A percentile compares a stretch with the other conserved stretches of the same genome.
Evolutionary conservation across 305 asterid species (phyloP).

Genomic region (Stenogyne calaminthoides): DNA sequence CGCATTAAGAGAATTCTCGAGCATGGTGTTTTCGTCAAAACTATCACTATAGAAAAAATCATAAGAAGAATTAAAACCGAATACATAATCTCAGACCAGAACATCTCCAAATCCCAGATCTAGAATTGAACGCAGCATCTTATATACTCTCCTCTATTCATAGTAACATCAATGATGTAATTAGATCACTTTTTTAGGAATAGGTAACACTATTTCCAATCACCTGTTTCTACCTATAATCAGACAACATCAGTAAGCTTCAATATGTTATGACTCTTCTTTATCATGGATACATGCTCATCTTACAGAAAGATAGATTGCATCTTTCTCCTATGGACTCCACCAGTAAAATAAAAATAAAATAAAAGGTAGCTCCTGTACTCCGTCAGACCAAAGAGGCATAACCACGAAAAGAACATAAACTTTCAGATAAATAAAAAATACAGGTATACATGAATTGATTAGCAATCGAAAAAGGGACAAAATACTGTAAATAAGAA

Average conservation of each 20-base stretch:
- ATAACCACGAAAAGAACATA: constrained; percentile 11
- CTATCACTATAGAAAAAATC: constrained; percentile 63
- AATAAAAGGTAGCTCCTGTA: not conserved
- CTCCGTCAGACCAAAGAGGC: constrained; percentile 9
- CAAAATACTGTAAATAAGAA: constrained; percentile 6
- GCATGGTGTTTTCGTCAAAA: constrained; percentile 68
- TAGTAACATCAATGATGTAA: constrained; percentile 6
- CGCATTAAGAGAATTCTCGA: constrained; percentile 87
- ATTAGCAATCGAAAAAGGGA: constrained; percentile 6
- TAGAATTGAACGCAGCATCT: constrained; percentile 19
- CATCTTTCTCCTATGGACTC: constrained; percentile 7
- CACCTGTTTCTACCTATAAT: constrained; percentile 8
- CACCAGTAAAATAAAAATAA: not conserved
- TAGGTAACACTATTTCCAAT: not conserved
- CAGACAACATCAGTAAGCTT: constrained; percentile 1
- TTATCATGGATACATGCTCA: not conserved
- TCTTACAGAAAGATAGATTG: not conserved
- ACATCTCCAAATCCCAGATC: constrained; percentile 20
- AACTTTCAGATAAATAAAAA: not conserved
- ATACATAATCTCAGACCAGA: constrained; percentile 14
- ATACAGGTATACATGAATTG: not conserved
- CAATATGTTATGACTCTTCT: constrained; percentile 6
- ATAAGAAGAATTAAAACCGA: constrained; percentile 20
- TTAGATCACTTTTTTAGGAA: constrained; percentile 1
- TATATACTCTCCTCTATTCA: not conserved